Percentiles rank a stretch among this genome's conserved stretches.
Evolutionary conservation across 305 asterid genomes (phyloP).

Genomic region (Fraxinus velutina): DNA sequence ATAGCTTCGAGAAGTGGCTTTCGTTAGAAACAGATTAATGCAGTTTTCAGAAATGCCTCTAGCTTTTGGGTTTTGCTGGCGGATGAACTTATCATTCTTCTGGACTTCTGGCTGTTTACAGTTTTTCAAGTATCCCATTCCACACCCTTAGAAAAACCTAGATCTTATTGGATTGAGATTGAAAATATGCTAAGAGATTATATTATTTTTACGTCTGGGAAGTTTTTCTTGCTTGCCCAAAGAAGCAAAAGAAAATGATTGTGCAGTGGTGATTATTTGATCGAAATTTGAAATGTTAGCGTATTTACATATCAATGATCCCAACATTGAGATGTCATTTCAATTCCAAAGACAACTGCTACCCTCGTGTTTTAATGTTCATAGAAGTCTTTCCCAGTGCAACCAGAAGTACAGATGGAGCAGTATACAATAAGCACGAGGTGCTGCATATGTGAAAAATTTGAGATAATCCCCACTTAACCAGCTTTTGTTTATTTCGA

Average conservation of each 20-base stretch:
- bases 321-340: background rate
- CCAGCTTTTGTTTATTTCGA: background rate
- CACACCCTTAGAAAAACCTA: background rate
- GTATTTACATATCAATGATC: background rate
- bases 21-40: background rate
- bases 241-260: background rate
- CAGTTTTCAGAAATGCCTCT: background rate
- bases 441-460: background rate
- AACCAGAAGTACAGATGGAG: background rate
- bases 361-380: background rate
- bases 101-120: background rate
- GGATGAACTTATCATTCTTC: background rate
- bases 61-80: background rate
- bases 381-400: background rate
- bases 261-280: background rate
- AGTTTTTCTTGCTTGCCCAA: background rate
- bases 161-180: background rate
- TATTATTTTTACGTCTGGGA: background rate
- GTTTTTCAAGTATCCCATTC: background rate
- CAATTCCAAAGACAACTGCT: background rate
- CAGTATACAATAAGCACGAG: background rate
- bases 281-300: background rate
- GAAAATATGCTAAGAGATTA: background rate
- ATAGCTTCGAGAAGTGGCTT: conserved; percentile 11
- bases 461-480: background rate